phyloP scores from a whole-genome alignment of 2,329 filamentous ascomycete genomes.

The Pseudocercospora ulei region DNA sequence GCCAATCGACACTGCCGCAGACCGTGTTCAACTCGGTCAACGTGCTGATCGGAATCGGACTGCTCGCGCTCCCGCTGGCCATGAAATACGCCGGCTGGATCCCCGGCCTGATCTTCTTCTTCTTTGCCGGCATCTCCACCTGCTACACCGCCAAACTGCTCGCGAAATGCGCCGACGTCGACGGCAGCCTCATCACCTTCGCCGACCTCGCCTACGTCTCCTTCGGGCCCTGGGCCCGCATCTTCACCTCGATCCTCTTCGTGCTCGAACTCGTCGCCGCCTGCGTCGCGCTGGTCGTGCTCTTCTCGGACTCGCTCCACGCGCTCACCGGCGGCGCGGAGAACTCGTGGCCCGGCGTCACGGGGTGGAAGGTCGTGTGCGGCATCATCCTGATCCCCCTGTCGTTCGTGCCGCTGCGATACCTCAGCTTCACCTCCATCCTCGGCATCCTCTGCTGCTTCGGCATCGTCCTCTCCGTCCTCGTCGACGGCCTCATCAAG shows the following conservation, averaged over 20 bases:
- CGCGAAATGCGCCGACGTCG: conserved; percentile 78
- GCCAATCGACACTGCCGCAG: conserved; percentile 89
- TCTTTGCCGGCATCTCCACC: conserved; percentile 65
- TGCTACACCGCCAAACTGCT: conserved; percentile 77
- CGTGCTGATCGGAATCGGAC: conserved; percentile 77
- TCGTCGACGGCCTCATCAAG: conserved; percentile 80
- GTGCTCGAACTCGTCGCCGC: conserved; percentile 77
- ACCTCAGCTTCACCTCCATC: conserved; percentile 82
- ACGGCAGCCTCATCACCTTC: conserved; percentile 80
- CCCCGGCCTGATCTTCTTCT: conserved; percentile 64
- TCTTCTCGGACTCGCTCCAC: conserved; percentile 89
- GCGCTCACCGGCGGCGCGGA: conserved; percentile 63
- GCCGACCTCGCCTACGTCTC: conserved; percentile 87
- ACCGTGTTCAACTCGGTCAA: conserved; percentile 96
- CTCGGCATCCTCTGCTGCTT: conserved; percentile 86
- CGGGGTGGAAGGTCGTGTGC: conserved; percentile 77
- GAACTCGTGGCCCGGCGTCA: conserved; percentile 44
- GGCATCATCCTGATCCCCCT: conserved; percentile 68
- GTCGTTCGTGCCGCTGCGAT: conserved; percentile 71
- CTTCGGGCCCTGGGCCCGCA: conserved; percentile 70
- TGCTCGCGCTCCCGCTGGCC: conserved; percentile 80
- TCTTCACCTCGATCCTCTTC: conserved; percentile 77
- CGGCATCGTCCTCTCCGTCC: conserved; percentile 73
- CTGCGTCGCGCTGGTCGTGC: conserved; percentile 77
- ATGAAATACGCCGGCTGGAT: conserved; percentile 84